Base-by-base conservation (phyloP, 1,284 basidiomycete species). In the Irpex sp. region DNA sequence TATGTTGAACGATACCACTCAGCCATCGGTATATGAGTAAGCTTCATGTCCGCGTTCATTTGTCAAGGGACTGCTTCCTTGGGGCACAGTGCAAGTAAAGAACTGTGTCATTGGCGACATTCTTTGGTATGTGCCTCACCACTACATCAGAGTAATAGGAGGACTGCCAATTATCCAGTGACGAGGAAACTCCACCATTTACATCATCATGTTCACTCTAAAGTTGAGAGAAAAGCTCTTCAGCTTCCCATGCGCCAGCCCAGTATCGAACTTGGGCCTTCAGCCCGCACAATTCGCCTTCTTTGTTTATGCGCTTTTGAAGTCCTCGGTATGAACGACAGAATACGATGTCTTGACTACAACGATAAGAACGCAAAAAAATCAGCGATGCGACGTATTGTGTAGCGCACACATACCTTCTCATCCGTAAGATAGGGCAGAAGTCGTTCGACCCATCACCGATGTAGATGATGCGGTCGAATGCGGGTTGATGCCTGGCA, bases 381-480 rank as follows among this genome's bases (percentile, higher is more conserved):
- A 55, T 55, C 43, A 43, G n/a, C 31, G 5, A 55, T 17, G 31
- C 33, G 53, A 33, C 33, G 26, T 35, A 47, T 46, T 43, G 59
- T 46, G 68, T 61, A 33, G 47, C 36, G 60, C 13, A 31, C 15
- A 77, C 83, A 63, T 68, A 93, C 89, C 83, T 82, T 76, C 90
- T 80, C 62, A 98, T 80, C 60, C 92, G 87, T 61, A 97, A 77
- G 58, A 95, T 83, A 3, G 97, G 95, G 74, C 97, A 99, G 73
- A 93, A 98, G 75, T 99, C 97, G 75, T 99, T 99, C 9, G 85
- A 83, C 1, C 97, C 97, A 73, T 99, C 97, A 21, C 97, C 97
- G 61, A 98, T 84, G 74, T 98, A 99, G 54, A 95, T 81, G 66
- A 98, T 82, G 60, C 91, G 87, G 66, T 97, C 91, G 71, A 83